phyloP scores from a whole-genome alignment of 305 asterid genomes.

The Rubia balearica region DNA sequence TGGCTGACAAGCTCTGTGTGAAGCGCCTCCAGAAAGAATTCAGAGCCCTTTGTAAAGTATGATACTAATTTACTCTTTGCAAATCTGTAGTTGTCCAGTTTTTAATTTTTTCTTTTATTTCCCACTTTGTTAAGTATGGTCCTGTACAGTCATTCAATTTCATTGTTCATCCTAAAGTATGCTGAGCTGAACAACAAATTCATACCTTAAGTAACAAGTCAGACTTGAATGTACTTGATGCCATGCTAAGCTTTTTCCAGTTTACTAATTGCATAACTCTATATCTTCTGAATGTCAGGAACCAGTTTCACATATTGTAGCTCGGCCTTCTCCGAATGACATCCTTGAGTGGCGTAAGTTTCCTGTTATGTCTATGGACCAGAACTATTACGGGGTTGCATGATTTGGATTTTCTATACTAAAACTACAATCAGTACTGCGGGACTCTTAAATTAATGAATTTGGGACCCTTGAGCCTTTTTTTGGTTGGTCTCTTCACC shows the following conservation, averaged over 20 bases:
- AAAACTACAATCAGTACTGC: neutral
- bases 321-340: constrained; percentile 87
- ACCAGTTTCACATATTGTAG: constrained; percentile 93
- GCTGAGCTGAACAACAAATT: no score
- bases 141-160: neutral
- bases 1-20: constrained; percentile 77
- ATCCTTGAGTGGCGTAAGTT: constrained; percentile 99
- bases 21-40: constrained; percentile 96
- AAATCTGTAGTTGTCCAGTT: constrained; percentile 8
- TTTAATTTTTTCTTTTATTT: neutral
- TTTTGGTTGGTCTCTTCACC: neutral
- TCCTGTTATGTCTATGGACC: constrained; percentile 14
- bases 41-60: constrained; percentile 87
- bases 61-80: constrained; percentile 20
- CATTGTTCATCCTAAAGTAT: no score
- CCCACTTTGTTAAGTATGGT: neutral
- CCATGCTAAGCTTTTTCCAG: neutral
- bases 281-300: constrained; percentile 40
- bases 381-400: neutral
- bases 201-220: no score
- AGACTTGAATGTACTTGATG: no score
- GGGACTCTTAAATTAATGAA: neutral
- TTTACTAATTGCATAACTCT: neutral
- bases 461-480: neutral
- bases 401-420: neutral